Evolutionary conservation across 768 basidiomycete species (phyloP), one percentile per base, ranked within the genome.

Genomic region (Tricholoma flavovirens): DNA sequence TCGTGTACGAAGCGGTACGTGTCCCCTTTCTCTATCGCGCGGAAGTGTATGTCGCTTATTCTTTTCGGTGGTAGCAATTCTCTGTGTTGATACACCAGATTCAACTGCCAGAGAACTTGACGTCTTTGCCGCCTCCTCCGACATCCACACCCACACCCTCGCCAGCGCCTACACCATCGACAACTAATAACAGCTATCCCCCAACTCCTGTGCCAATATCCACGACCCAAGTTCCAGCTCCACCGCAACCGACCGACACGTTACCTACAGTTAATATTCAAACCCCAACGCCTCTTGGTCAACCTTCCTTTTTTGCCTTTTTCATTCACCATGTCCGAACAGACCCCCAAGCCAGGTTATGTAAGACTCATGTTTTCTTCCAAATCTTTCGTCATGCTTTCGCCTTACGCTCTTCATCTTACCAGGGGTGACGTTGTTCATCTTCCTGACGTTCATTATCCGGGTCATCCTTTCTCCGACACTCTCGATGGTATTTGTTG

Each of bases 1-100:
- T 95, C 66, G 76, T 91, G 10, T 84, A 91, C 58, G 88, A 94
- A 75, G 86, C 89, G 36, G 93, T 93, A 84, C 35, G 36, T 33
- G 14, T 36, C 51, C 24, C 19, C 5, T 21, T 29, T 24, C 40
- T 49, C 49, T 8, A 7, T 17, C 24, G 19, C 43, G 22, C 6
- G 4, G 1, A 49, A 17, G 11, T 19, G 26, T 12, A 48, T 5
- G 48, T 21, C 36, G 33, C 51, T 36, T 40, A 49, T 43, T 52
- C 55, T 57, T 17, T 9, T 15, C 4, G 26, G 17, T 7, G 49
- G 24, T 55, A 96, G 93, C 88, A 93, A 86, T 93, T 92, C 63
- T 81, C 86, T 0, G 82, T 87, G 33, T 74, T 92, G 15, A 82
- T 94, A 4, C 83, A 88, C 59, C 87, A 91, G 61, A 83, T 94